Percentiles rank a stretch among this genome's conserved stretches.
phyloP scores from a whole-genome alignment of 495 filamentous ascomycete species.

The Platismatia glauca region DNA sequence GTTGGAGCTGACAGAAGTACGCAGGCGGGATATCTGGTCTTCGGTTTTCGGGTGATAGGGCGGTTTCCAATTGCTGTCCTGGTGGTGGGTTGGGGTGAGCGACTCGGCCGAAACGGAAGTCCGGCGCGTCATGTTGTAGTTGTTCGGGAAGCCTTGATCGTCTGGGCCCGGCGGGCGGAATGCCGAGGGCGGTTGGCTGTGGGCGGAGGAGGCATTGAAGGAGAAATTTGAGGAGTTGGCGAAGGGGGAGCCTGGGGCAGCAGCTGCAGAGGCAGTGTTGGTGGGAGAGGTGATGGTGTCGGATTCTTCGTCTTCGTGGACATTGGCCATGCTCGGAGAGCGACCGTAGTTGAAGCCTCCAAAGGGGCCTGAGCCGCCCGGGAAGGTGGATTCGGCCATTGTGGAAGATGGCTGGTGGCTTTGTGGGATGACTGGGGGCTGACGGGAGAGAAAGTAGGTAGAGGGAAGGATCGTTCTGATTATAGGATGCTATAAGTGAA shows the following conservation, averaged over 20 bases:
- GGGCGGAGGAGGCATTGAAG: conserved; percentile 9
- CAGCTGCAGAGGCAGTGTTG: conserved; percentile 40
- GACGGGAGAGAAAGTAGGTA: neutral
- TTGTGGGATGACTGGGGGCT: neutral
- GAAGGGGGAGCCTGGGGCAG: conserved; percentile 12
- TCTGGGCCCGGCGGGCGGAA: conserved; percentile 27
- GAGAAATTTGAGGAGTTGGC: conserved; percentile 21
- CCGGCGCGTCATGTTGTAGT: conserved; percentile 87
- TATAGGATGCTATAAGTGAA: neutral
- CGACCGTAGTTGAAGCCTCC: conserved; percentile 30
- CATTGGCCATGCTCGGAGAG: conserved; percentile 41
- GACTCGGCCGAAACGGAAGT: conserved; percentile 97
- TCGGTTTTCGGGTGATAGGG: conserved; percentile 72
- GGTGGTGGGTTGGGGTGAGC: conserved; percentile 74
- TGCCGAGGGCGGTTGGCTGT: conserved; percentile 13
- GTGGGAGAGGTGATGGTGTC: conserved; percentile 53
- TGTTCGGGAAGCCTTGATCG: conserved; percentile 71
- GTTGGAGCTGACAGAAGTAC: conserved; percentile 73
- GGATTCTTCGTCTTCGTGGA: conserved; percentile 55
- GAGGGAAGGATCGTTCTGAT: neutral
- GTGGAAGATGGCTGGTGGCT: neutral
- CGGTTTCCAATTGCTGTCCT: conserved; percentile 82
- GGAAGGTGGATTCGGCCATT: conserved; percentile 50
- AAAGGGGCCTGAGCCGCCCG: conserved; percentile 50
- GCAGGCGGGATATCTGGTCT: conserved; percentile 72